Evolutionary conservation across 2,329 filamentous ascomycete genomes (phyloP), one percentile per base, ranked within the genome.

Genomic region (Aspergillus sp.): DNA sequence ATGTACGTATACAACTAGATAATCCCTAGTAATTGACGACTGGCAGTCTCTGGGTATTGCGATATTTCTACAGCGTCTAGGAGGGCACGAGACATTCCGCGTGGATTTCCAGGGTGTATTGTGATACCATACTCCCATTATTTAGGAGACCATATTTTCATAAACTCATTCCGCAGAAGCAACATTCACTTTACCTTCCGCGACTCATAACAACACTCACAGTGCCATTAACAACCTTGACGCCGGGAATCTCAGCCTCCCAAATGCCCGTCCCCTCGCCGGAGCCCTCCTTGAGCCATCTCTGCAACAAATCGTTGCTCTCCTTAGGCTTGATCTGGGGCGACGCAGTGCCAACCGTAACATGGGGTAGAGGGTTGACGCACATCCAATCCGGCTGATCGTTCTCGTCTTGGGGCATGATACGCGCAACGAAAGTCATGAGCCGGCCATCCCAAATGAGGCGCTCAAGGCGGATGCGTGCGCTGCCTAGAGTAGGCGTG

Each of bases 351-450:
- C 95, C 95, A 7, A 98, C 83, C 0, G 95, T 99, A 62, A 99
- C 87, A 74, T 99, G 95, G 11, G 93, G 88, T 34, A 96, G 83
- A 15, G 83, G 78, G 72, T 99, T 99, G 48, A 86, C 85, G 64
- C 89, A 94, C 59, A 87, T 82, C 87, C 89, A 91, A 51, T 80
- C 63, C 76, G 66, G 59, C 54, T 69, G 79, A 15, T 84, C 78
- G 60, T 87, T 34, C 13, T 65, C 66, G 1, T 70, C 67, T 2
- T 70, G 60, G 7, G 79, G 78, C 23, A 80, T 64, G 3, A 96
- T 81, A 9, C 93, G 87, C 17, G 92, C 92, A 3, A 96, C 91
- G 60, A 99, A 90, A 6, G 92, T 89, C 95, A 99, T 98, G 72
- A 98, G 82, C 5, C 92, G 86, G 64, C 89, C 83, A 71, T 98